These are phyloP conservation scores for Euryodendron excelsum DNA, from an alignment of 148 eudicot species.

Conservation along the genomic window DNA sequence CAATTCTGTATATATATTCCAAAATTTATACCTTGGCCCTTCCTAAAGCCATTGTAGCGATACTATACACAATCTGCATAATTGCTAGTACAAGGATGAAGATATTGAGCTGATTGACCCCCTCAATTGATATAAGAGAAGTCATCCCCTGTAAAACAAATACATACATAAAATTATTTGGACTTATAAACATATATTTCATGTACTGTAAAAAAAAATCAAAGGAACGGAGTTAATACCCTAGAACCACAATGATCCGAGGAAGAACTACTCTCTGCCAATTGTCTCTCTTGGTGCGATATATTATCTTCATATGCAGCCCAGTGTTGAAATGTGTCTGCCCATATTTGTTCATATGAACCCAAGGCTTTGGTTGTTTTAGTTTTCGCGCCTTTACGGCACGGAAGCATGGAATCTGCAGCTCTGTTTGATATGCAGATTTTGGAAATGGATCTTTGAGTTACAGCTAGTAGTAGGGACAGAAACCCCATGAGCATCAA, in stretches of 20 bases:
- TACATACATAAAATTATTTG: not conserved
- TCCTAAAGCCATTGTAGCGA: slow-evolving; percentile 42
- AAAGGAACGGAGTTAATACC: not conserved
- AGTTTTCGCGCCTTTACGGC: slow-evolving; percentile 3
- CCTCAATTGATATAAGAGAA: slow-evolving; percentile 38
- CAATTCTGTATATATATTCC: too few relatives aligned
- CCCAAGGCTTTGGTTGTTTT: too few relatives aligned
- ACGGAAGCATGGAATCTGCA: slow-evolving; percentile 41
- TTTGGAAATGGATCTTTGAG: slow-evolving; percentile 35
- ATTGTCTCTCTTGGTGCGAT: too few relatives aligned
- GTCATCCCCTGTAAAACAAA: slow-evolving; percentile 31
- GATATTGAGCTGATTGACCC: slow-evolving; percentile 34
- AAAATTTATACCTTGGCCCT: slow-evolving; percentile 36
- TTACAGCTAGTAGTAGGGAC: slow-evolving; percentile 34
- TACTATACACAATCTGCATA: slow-evolving; percentile 42
- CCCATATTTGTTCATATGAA: too few relatives aligned
- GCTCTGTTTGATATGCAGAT: slow-evolving; percentile 34
- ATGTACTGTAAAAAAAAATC: too few relatives aligned
- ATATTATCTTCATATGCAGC: too few relatives aligned
- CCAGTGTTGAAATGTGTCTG: too few relatives aligned
- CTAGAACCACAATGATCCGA: too few relatives aligned
- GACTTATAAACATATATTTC: too few relatives aligned
- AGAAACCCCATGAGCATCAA: slow-evolving; percentile 48
- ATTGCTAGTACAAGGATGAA: slow-evolving; percentile 44
- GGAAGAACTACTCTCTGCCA: too few relatives aligned